Percentiles rank a stretch among this genome's conserved stretches.
phyloP scores from a whole-genome alignment of 352 stramenopile genomes.

The Globisporangium paroecandrum region DNA sequence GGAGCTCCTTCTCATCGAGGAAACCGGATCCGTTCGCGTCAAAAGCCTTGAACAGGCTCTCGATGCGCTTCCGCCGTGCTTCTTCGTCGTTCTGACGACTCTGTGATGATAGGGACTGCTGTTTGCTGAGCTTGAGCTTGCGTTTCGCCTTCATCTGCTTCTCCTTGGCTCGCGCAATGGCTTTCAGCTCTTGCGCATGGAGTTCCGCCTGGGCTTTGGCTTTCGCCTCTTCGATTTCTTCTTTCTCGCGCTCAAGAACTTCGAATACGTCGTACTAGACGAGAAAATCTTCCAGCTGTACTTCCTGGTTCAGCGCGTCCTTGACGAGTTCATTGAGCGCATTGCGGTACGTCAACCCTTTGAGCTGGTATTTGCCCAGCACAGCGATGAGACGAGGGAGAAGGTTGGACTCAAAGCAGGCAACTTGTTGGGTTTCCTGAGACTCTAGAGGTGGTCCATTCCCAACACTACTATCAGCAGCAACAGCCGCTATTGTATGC shows the following conservation, averaged over 20 bases:
- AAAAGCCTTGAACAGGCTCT: conserved; percentile 53
- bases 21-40: conserved; percentile 51
- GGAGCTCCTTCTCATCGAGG: conserved; percentile 51
- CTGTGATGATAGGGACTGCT: background rate
- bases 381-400: conserved; percentile 48
- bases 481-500: background rate
- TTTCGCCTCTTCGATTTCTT: conserved; percentile 43
- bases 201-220: conserved; percentile 40
- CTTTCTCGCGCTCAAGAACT: conserved; percentile 35
- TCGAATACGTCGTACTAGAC: conserved; percentile 56
- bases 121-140: conserved; percentile 30
- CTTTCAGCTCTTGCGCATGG: conserved; percentile 35
- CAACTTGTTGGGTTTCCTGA: background rate
- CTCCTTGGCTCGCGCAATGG: conserved; percentile 34
- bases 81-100: conserved; percentile 8
- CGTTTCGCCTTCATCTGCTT: conserved; percentile 31
- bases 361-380: conserved; percentile 50
- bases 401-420: conserved; percentile 54
- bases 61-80: conserved; percentile 29
- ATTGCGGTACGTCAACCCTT: conserved; percentile 44
- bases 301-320: conserved; percentile 31
- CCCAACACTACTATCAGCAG: background rate
- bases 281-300: conserved; percentile 47
- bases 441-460: background rate
- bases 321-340: conserved; percentile 45